These are phyloP conservation scores for Globisporangium paroecandrum DNA, from an alignment of 352 stramenopile species.

Conservation along the genomic window DNA sequence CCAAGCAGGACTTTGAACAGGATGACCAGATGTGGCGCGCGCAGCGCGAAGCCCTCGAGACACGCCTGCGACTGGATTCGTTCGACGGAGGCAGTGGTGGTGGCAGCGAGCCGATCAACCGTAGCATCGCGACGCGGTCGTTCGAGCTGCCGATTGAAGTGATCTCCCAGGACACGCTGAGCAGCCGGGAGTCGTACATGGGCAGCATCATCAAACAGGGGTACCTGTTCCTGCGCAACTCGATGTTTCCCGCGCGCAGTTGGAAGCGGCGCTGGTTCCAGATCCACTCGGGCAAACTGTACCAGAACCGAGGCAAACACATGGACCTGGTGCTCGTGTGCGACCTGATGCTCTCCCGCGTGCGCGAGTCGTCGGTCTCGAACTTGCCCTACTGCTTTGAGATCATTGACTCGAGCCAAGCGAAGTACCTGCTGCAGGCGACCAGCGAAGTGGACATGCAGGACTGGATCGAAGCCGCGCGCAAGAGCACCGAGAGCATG, in stretches of 20 bases:
- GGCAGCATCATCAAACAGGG: conserved; percentile 67
- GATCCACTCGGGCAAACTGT: conserved; percentile 84
- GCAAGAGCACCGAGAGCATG: conserved; percentile 77
- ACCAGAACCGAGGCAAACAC: conserved; percentile 76
- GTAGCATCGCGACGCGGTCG: conserved; percentile 25
- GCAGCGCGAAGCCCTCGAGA: conserved; percentile 64
- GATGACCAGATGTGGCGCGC: conserved; percentile 76
- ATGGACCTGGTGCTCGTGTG: conserved; percentile 76
- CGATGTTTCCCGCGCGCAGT: conserved; percentile 75
- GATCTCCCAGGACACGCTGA: conserved; percentile 63
- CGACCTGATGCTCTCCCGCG: conserved; percentile 77
- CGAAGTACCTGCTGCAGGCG: conserved; percentile 75
- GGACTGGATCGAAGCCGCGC: conserved; percentile 80
- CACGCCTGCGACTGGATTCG: conserved; percentile 43
- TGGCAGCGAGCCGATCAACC: not conserved
- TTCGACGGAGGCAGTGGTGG: conserved; percentile 25
- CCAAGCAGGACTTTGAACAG: conserved; percentile 60
- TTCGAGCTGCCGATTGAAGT: conserved; percentile 77
- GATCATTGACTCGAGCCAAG: conserved; percentile 76
- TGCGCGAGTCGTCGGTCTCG: conserved; percentile 50
- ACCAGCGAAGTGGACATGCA: conserved; percentile 68
- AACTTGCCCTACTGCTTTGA: conserved; percentile 78
- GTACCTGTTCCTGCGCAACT: conserved; percentile 83
- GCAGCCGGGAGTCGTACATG: conserved; percentile 35
- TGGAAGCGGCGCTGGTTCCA: conserved; percentile 88